Conservation (phyloP, 1,139 yeast species). For the Taiozyma onychis region DNA sequence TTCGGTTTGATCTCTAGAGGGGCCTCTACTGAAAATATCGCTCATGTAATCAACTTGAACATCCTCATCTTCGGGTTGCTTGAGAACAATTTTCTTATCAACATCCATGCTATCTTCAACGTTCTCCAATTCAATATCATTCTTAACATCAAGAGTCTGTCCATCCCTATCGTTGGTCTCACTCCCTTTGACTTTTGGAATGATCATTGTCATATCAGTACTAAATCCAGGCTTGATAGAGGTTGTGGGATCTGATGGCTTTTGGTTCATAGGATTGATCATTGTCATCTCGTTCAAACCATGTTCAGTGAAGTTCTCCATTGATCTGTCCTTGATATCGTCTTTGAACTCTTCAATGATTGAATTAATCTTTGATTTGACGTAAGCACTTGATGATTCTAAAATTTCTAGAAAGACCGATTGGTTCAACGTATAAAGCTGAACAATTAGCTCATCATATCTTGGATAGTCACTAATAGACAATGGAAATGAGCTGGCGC, state of each 20-base stretch:
- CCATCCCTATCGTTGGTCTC: background rate
- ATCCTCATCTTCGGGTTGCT: background rate
- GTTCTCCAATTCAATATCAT: background rate
- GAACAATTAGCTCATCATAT: conserved; percentile 21
- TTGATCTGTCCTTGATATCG: conserved; percentile 11
- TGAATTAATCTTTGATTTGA: conserved; percentile 13
- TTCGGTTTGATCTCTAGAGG: conserved; percentile 4
- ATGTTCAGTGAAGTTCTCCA: conserved; percentile 19
- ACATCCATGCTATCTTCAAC: conserved; percentile 4
- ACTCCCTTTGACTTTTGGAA: conserved; percentile 8
- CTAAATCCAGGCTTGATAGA: conserved; percentile 10
- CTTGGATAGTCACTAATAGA: conserved; percentile 24
- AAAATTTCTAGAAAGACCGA: conserved; percentile 9
- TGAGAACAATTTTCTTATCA: conserved; percentile 3
- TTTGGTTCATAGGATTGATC: conserved; percentile 32
- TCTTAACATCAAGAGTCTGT: background rate
- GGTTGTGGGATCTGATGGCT: conserved; percentile 14
- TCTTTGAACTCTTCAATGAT: conserved; percentile 21
- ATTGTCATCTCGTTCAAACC: conserved; percentile 32
- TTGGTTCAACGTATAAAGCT: conserved; percentile 10
- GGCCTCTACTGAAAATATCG: conserved; percentile 16
- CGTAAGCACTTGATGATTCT: conserved; percentile 10
- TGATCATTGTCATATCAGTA: conserved; percentile 16
- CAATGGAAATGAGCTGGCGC: conserved; percentile 17
- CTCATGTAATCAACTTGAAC: conserved; percentile 17